phyloP scores from a whole-genome alignment of 352 stramenopile genomes.

The Globisporangium lucens region DNA sequence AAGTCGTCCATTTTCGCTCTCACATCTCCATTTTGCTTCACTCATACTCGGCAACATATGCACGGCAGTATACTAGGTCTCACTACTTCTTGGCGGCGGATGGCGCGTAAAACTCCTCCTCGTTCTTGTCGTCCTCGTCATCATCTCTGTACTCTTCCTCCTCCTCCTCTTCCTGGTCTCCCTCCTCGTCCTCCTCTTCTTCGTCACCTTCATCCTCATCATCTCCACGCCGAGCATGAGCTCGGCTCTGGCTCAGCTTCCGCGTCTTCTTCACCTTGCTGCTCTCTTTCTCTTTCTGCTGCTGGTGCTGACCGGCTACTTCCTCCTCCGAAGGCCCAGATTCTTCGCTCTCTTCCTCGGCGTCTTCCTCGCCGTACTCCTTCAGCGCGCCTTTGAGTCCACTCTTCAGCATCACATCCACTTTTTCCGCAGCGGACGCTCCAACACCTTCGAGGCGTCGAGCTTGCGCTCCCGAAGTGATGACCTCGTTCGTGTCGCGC shows the following conservation, averaged over 20 bases:
- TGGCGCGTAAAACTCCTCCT: slow-evolving; percentile 1
- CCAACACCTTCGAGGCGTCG: slow-evolving; percentile 49
- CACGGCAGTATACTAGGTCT: neutral
- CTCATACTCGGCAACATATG: neutral
- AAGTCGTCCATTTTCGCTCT: neutral
- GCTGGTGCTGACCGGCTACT: no score
- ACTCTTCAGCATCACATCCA: slow-evolving; percentile 54
- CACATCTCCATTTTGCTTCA: neutral
- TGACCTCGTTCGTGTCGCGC: slow-evolving; percentile 32
- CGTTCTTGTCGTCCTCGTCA: neutral
- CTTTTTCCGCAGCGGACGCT: slow-evolving; percentile 42
- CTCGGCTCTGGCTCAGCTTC: neutral
- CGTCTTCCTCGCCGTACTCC: slow-evolving; percentile 40
- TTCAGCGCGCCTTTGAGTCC: slow-evolving; percentile 42
- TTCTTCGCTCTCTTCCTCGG: slow-evolving; percentile 15
- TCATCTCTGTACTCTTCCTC: slow-evolving; percentile 4
- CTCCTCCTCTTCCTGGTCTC: slow-evolving; percentile 16
- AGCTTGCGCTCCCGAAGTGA: slow-evolving; percentile 59
- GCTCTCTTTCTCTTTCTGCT: neutral
- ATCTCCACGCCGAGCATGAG: neutral
- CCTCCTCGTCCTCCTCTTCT: slow-evolving; percentile 22
- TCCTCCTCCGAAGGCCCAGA: neutral
- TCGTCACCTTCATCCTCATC: slow-evolving; percentile 1
- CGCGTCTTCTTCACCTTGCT: neutral
- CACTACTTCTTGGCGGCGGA: neutral